A percentile compares a stretch with the other conserved stretches of the same genome.
Evolutionary conservation across 441 rosid species (phyloP).

Genomic region (Mallotus repandus): DNA sequence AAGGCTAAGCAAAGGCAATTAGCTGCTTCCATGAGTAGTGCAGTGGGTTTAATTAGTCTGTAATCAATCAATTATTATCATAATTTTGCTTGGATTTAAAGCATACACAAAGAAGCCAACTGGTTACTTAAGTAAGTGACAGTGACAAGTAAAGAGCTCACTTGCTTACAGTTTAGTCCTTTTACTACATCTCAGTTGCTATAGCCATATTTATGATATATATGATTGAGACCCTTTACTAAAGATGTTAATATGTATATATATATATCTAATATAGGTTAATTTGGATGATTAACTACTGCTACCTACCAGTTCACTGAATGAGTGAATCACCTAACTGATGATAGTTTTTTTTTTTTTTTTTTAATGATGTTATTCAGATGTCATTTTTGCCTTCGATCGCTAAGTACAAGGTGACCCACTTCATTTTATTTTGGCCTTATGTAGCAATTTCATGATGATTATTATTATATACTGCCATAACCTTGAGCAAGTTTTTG

Average conservation of each 20-base stretch:
- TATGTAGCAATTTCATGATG: not conserved
- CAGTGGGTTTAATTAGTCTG: slow-evolving; percentile 24
- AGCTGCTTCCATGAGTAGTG: slow-evolving; percentile 21
- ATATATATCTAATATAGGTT: not conserved
- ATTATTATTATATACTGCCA: not conserved
- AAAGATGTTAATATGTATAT: not conserved
- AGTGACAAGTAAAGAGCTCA: slow-evolving; percentile 25
- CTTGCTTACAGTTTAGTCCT: slow-evolving; percentile 10
- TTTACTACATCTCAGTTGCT: not conserved
- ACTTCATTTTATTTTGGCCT: slow-evolving; percentile 4
- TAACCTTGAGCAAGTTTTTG: not conserved
- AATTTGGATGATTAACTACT: slow-evolving; percentile 2
- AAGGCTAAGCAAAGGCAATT: slow-evolving; percentile 8
- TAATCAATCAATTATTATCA: slow-evolving; percentile 26
- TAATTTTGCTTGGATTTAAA: slow-evolving; percentile 32
- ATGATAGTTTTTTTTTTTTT: too few species aligned
- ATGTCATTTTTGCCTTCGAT: not conserved
- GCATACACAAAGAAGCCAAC: slow-evolving; percentile 19
- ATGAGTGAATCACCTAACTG: not conserved
- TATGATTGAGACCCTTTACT: slow-evolving; percentile 19
- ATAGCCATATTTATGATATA: not conserved
- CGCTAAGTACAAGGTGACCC: not conserved
- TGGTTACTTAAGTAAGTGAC: slow-evolving; percentile 27
- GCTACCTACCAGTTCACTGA: slow-evolving; percentile 17
- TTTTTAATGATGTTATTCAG: too few species aligned